Evolutionary conservation across 768 basidiomycete species (phyloP).

Genomic region (Mycena kentingensis): DNA sequence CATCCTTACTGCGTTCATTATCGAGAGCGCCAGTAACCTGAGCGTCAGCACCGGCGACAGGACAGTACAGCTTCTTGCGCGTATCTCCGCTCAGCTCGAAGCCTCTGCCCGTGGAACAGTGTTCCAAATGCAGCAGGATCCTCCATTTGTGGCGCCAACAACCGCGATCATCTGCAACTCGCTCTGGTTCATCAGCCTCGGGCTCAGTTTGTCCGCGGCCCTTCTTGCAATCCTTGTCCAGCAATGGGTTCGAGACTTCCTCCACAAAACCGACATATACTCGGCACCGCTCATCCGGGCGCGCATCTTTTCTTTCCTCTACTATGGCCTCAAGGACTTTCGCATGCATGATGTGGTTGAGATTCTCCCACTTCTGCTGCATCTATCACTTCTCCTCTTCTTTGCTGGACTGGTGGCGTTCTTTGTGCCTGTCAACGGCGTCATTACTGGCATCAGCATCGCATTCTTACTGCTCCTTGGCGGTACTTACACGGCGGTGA

Average conservation of each 20-base stretch:
- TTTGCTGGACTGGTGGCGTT: conserved; percentile 21
- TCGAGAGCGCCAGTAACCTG: conserved; percentile 27
- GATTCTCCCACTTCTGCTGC: conserved; percentile 20
- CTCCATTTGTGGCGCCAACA: neutral
- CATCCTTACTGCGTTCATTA: conserved; percentile 27
- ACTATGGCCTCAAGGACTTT: conserved; percentile 10
- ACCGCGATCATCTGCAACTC: conserved; percentile 9
- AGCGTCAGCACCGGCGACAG: conserved; percentile 14
- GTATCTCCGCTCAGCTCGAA: conserved; percentile 3
- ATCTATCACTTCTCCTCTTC: conserved; percentile 19
- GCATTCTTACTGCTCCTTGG: neutral
- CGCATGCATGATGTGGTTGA: conserved; percentile 9
- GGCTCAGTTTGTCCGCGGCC: conserved; percentile 8
- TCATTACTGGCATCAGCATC: conserved; percentile 2
- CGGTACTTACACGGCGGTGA: conserved; percentile 8
- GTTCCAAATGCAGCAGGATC: neutral
- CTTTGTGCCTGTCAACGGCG: conserved; percentile 3
- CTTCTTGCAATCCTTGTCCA: conserved; percentile 6
- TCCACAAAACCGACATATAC: conserved; percentile 2
- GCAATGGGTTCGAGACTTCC: conserved; percentile 8
- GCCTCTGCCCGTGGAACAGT: neutral
- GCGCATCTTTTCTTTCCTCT: conserved; percentile 7
- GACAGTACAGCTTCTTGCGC: conserved; percentile 7
- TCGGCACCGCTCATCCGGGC: conserved; percentile 4
- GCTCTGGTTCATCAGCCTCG: conserved; percentile 9